Evolutionary conservation across 2,329 filamentous ascomycete species (phyloP).

Genomic region (Monilinia fructicola): DNA sequence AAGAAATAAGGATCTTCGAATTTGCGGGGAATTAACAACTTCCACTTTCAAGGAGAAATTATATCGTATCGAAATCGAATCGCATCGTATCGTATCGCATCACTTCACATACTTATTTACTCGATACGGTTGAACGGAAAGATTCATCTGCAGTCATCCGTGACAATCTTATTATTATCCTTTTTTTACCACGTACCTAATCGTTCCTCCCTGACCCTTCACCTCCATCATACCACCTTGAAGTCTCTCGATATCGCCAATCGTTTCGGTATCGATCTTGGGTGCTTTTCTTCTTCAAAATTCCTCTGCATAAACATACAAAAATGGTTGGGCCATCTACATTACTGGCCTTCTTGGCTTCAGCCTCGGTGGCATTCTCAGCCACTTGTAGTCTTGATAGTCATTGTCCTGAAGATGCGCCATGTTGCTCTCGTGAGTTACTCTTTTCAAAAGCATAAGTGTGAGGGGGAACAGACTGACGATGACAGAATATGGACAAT

Average conservation of each 20-base stretch:
- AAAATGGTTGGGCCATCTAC: constrained; percentile 38
- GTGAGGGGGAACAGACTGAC: background rate
- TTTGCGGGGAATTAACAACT: background rate
- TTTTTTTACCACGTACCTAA: background rate
- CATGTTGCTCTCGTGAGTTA: constrained; percentile 75
- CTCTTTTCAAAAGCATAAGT: constrained; percentile 22
- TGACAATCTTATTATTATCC: too few species aligned
- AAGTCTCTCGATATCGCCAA: constrained; percentile 16
- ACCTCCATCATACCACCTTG: background rate
- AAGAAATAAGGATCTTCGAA: background rate
- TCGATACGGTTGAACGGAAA: background rate
- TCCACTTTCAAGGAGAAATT: background rate
- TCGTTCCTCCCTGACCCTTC: background rate
- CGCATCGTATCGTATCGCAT: too few species aligned
- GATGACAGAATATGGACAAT: constrained; percentile 78
- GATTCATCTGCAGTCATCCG: background rate
- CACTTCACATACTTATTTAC: constrained; percentile 7
- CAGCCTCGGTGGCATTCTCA: constrained; percentile 33
- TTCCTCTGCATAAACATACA: constrained; percentile 25
- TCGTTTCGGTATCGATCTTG: constrained; percentile 19
- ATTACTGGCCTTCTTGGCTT: constrained; percentile 32
- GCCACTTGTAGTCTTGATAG: constrained; percentile 48
- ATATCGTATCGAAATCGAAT: too few species aligned
- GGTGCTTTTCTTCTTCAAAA: background rate
- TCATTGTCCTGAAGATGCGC: constrained; percentile 70